These are phyloP conservation scores for Coniochaeta sp. DNA, from an alignment of 2,329 filamentous ascomycete species.

Conservation along the genomic window DNA sequence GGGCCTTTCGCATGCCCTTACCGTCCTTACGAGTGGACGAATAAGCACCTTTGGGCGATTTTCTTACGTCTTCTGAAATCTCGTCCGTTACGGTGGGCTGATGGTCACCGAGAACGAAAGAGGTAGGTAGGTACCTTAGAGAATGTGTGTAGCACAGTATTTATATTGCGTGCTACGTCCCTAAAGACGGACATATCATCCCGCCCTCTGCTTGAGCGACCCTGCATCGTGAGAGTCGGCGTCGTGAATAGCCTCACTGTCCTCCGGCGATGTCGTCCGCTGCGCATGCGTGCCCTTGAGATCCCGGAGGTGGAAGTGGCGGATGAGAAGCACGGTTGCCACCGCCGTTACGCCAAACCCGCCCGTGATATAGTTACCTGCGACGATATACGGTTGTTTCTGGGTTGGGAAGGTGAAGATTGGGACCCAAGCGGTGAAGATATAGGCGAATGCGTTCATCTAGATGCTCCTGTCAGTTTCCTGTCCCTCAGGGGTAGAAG, in stretches of 20 bases:
- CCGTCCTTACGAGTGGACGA: neutral
- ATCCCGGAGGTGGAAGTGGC: slow-evolving; percentile 15
- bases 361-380: slow-evolving; percentile 20
- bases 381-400: slow-evolving; percentile 20
- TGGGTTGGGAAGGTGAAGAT: slow-evolving; percentile 21
- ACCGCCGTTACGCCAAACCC: slow-evolving; percentile 13
- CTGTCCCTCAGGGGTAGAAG: neutral
- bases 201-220: neutral
- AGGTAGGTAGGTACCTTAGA: neutral
- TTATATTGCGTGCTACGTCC: neutral
- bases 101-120: neutral
- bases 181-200: neutral
- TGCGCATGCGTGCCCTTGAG: slow-evolving; percentile 5
- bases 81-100: neutral
- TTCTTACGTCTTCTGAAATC: neutral
- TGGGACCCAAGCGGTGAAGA: slow-evolving; percentile 20
- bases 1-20: neutral
- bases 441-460: slow-evolving; percentile 21
- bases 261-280: slow-evolving; percentile 5
- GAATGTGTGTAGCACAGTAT: too few relatives aligned
- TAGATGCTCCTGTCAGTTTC: neutral
- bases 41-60: neutral
- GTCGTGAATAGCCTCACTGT: slow-evolving; percentile 3
- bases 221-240: neutral
- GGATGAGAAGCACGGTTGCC: slow-evolving; percentile 11